Evolutionary conservation across 2,329 filamentous ascomycete species (phyloP).

Genomic region (Neofusicoccum umdonicola): DNA sequence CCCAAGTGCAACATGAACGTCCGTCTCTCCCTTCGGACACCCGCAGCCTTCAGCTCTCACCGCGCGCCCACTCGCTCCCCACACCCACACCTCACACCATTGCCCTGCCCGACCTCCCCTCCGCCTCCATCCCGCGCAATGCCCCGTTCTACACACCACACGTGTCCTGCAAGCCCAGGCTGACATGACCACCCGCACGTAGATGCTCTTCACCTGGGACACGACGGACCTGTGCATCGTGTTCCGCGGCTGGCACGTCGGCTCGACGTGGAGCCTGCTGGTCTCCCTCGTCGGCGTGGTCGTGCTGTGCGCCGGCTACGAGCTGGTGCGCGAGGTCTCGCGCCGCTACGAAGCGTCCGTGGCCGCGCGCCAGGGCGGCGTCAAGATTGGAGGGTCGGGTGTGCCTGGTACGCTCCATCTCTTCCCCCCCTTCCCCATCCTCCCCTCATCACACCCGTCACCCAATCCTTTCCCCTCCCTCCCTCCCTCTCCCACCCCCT

Average conservation of each 20-base stretch:
- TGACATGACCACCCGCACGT: background rate
- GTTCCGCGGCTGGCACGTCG: constrained; percentile 87
- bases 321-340: constrained; percentile 75
- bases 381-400: constrained; percentile 4
- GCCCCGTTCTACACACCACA: background rate
- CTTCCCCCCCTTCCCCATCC: background rate
- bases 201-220: constrained; percentile 99
- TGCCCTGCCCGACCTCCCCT: background rate
- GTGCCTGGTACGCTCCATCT: constrained; percentile 1
- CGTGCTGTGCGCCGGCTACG: constrained; percentile 85
- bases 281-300: constrained; percentile 81
- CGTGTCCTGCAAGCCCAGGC: too few species aligned
- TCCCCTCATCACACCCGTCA: background rate
- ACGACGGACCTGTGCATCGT: constrained; percentile 93
- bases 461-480: background rate
- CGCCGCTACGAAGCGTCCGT: constrained; percentile 67
- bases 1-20: constrained; percentile 88
- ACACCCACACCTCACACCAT: background rate
- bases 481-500: background rate
- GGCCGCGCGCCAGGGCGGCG: constrained; percentile 22
- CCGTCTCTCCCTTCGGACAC: constrained; percentile 33
- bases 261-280: constrained; percentile 69
- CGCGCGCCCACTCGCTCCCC: background rate
- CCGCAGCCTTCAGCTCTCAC: background rate
- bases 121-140: background rate